Evolutionary conservation across 495 filamentous ascomycete genomes (phyloP).

Genomic region (Cercophora sp.): DNA sequence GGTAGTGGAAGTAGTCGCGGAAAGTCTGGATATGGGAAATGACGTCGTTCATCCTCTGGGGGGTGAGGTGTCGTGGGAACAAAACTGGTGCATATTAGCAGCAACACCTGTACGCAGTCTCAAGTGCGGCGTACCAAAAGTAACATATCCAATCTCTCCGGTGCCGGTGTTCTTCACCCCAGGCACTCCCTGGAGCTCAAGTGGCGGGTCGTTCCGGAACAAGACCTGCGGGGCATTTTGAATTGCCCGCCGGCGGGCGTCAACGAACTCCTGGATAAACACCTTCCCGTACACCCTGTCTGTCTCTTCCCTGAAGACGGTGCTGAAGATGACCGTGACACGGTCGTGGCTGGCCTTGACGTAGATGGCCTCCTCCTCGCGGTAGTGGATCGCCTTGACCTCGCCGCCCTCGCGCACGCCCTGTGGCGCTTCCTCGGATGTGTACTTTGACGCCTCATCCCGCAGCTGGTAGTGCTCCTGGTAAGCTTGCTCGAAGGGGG

Average conservation of each 20-base stretch:
- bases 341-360: conserved; percentile 96
- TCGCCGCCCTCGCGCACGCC: conserved; percentile 83
- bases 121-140: conserved; percentile 68
- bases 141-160: conserved; percentile 92
- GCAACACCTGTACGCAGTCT: background rate
- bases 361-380: conserved; percentile 98
- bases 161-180: conserved; percentile 69
- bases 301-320: conserved; percentile 94
- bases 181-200: conserved; percentile 82
- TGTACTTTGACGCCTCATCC: conserved; percentile 85
- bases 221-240: conserved; percentile 99
- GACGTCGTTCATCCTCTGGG: conserved; percentile 83
- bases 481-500: conserved; percentile 94
- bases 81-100: conserved; percentile 60
- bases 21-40: conserved; percentile 99
- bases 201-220: conserved; percentile 88
- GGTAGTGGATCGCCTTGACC: conserved; percentile 94
- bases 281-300: conserved; percentile 96
- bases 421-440: conserved; percentile 84
- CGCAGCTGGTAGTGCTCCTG: conserved; percentile 81
- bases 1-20: conserved; percentile 99
- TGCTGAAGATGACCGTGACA: conserved; percentile 98
- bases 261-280: conserved; percentile 92
- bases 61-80: conserved; percentile 90
- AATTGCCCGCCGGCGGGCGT: conserved; percentile 87